Base-by-base conservation (phyloP, 306 rosid genomes). In the Parietaria judaica region DNA sequence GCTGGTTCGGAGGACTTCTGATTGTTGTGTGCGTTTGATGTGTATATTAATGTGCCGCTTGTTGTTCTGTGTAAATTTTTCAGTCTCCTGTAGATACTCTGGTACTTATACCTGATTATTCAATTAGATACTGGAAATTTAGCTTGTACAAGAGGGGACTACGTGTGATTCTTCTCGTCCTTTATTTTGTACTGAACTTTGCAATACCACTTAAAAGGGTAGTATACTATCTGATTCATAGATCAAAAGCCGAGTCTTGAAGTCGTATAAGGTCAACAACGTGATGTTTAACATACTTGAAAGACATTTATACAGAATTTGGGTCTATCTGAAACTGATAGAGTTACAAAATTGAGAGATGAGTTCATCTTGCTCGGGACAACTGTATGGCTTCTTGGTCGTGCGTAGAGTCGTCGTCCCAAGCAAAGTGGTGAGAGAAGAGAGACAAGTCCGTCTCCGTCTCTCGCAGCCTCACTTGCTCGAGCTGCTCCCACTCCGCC, bases 301-400 rank as follows among this genome's bases (percentile, higher is more conserved):
- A 23, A 41, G 15, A 57, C 45, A 36, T 57, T 7, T 36, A 5
- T 57, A 57, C 46, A 38, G 47, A 57, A 8, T 36, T 35, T 8
- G 7, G 46, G 61, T 55, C 35, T 12, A 14, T 38, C 17, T 56
- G 6, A 59, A 43, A 3, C 11, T 36, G 36, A 15, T 10, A 17
- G 41, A 37, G 41, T 15, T 51, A 16, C 51, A 15, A 44, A 60
- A 60, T 46, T 48, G 53, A 46, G 8, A 48, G 5, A 62, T 62
- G 55, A 49, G n/a, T 31, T 60, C 75, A 91, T 91, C 96, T 86
- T 61, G 95, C 76, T 72, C 66, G 70, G 49, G 95, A 88, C 76
- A 92, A 81, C 37, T 88, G 96, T 31, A 92, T 88, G 61, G 96
- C 95, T 74, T 84, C 92, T 73, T 79, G 98, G 72, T 86, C 94